Evolutionary conservation across 2,329 filamentous ascomycete species (phyloP).

Genomic region (Colletotrichum ledebouriae): DNA sequence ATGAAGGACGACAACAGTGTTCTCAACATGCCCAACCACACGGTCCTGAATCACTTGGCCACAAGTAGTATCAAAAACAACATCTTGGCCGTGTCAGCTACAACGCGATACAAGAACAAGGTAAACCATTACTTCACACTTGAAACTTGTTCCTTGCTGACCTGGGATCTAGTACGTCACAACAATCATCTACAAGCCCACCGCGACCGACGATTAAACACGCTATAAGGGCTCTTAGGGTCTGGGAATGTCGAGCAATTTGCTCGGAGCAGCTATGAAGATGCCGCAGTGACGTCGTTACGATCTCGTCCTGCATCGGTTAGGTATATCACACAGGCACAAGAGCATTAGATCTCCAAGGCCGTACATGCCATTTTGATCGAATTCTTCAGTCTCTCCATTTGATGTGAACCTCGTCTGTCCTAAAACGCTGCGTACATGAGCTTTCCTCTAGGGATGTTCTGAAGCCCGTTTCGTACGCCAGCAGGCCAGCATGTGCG

Average conservation of each 20-base stretch:
- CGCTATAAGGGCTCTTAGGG: not conserved
- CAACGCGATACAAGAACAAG: conserved; percentile 98
- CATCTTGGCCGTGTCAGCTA: conserved; percentile 93
- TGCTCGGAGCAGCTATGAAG: not conserved
- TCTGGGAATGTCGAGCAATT: not conserved
- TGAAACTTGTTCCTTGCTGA: conserved; percentile 44
- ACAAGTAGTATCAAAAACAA: conserved; percentile 99
- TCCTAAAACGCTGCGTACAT: conserved; percentile 86
- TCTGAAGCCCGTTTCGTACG: conserved; percentile 83
- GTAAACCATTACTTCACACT: conserved; percentile 58
- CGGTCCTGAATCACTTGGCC: conserved; percentile 93
- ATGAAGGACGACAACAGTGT: conserved; percentile 99
- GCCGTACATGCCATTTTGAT: conserved; percentile 8
- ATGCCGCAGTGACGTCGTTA: not conserved
- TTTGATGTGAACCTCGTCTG: conserved; percentile 83
- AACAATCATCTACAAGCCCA: conserved; percentile 97
- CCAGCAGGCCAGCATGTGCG: conserved; percentile 91
- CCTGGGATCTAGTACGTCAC: conserved; percentile 83
- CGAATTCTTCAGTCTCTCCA: conserved; percentile 73
- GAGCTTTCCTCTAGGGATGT: conserved; percentile 85
- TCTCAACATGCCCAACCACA: conserved; percentile 96
- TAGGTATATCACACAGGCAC: not conserved
- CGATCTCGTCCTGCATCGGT: not conserved
- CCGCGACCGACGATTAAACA: conserved; percentile 65
- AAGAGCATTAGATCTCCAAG: conserved; percentile 29